A percentile compares a stretch with the other conserved stretches of the same genome.
These are phyloP conservation scores for Camelina laxa DNA, from an alignment of 345 rosid genomes.

Conservation along the genomic window DNA sequence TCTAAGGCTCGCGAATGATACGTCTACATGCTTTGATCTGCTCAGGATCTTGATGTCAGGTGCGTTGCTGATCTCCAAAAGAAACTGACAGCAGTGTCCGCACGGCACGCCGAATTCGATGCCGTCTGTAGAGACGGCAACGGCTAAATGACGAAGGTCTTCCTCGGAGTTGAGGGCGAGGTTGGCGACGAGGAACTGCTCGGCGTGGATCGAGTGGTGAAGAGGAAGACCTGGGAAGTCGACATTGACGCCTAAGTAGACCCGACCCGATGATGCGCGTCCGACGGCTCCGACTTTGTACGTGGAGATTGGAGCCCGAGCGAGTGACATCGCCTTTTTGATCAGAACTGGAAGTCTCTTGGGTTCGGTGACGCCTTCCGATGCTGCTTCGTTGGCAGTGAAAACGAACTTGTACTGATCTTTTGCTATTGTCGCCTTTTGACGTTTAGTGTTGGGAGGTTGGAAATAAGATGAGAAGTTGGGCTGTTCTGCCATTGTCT, in stretches of 20 bases:
- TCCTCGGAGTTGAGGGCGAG: conserved; percentile 67
- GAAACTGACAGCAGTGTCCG: conserved; percentile 95
- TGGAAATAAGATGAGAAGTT: too few species aligned
- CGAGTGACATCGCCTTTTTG: neutral
- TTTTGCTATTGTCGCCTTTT: too few species aligned
- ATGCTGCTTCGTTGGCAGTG: neutral
- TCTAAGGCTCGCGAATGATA: neutral
- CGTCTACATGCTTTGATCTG: too few species aligned
- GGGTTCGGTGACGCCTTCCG: neutral
- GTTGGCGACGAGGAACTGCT: conserved; percentile 42
- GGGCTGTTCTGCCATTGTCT: too few species aligned
- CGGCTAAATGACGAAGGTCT: conserved; percentile 57
- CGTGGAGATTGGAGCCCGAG: neutral
- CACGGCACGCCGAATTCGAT: conserved; percentile 59
- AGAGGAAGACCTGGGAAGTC: neutral
- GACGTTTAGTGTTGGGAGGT: too few species aligned
- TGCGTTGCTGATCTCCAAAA: conserved; percentile 75
- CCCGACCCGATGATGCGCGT: neutral
- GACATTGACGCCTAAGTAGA: neutral
- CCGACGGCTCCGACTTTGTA: neutral
- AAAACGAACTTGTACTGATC: neutral
- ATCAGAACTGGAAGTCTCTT: neutral
- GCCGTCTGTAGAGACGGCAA: conserved; percentile 61
- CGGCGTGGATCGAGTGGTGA: neutral
- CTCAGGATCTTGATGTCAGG: conserved; percentile 32